Evolutionary conservation across 805 yeast genomes (phyloP).

Genomic region (Torulaspora maleeae): DNA sequence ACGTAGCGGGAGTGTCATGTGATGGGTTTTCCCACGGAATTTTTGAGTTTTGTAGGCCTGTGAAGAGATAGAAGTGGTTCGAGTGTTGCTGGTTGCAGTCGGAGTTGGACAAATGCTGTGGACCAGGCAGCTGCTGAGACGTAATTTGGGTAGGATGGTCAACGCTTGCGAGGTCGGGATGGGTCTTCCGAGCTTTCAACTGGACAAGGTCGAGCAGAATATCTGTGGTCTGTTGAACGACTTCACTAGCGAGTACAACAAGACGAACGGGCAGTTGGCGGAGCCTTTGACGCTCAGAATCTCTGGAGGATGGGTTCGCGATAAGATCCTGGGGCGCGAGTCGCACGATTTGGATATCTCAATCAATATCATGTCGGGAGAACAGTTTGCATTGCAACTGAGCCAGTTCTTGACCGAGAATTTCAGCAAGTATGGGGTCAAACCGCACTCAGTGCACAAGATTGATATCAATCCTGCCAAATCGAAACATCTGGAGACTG

Average conservation of each 20-base stretch:
- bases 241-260: slow-evolving; percentile 28
- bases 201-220: slow-evolving; percentile 24
- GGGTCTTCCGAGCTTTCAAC: slow-evolving; percentile 13
- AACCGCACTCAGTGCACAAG: slow-evolving; percentile 55
- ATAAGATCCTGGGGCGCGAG: slow-evolving; percentile 73
- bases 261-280: not conserved
- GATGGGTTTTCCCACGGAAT: slow-evolving; percentile 1
- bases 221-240: slow-evolving; percentile 32
- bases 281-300: slow-evolving; percentile 46
- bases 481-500: slow-evolving; percentile 93
- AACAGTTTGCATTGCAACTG: slow-evolving; percentile 69
- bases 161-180: slow-evolving; percentile 2
- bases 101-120: not conserved
- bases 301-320: slow-evolving; percentile 99
- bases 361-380: slow-evolving; percentile 78
- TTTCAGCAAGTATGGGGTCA: slow-evolving; percentile 31
- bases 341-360: slow-evolving; percentile 92
- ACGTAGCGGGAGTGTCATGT: slow-evolving; percentile 1
- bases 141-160: not conserved
- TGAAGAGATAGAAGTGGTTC: not conserved
- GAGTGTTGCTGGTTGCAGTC: too few species aligned
- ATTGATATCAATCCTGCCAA: slow-evolving; percentile 92
- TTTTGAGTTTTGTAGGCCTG: not conserved
- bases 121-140: not conserved
- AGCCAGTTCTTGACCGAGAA: slow-evolving; percentile 44